Percentiles rank a stretch among this genome's conserved stretches.
phyloP scores from a whole-genome alignment of 2,329 filamentous ascomycete genomes.

The Geoglossum cookeanum region DNA sequence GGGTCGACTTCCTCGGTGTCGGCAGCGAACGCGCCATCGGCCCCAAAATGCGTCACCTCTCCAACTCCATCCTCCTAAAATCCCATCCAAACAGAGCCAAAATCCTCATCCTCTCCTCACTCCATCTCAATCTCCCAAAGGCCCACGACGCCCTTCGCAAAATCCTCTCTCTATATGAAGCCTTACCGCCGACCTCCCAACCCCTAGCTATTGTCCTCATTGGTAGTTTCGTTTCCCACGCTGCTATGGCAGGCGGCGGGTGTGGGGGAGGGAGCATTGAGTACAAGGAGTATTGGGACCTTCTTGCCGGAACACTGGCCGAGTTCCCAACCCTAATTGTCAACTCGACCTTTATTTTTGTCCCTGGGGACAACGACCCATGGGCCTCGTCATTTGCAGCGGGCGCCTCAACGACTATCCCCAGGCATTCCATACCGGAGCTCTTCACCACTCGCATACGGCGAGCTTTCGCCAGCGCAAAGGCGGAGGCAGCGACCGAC shows the following conservation, averaged over 20 bases:
- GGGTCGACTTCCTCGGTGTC: slow-evolving; percentile 88
- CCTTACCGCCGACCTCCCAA: slow-evolving; percentile 41
- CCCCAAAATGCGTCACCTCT: slow-evolving; percentile 61
- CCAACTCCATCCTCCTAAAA: slow-evolving; percentile 40
- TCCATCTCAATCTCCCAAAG: slow-evolving; percentile 71
- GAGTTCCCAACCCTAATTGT: slow-evolving; percentile 71
- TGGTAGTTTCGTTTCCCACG: slow-evolving; percentile 56
- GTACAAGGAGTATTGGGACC: slow-evolving; percentile 93
- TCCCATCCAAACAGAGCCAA: slow-evolving; percentile 14
- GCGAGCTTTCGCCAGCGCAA: slow-evolving; percentile 60
- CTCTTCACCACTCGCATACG: slow-evolving; percentile 79
- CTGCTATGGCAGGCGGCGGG: slow-evolving; percentile 38
- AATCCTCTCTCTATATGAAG: slow-evolving; percentile 55
- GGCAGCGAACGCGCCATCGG: slow-evolving; percentile 78
- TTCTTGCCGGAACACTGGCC: slow-evolving; percentile 59
- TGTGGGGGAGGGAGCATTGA: slow-evolving; percentile 69
- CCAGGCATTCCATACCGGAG: slow-evolving; percentile 56
- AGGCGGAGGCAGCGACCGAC: slow-evolving; percentile 23
- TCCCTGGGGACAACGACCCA: slow-evolving; percentile 93
- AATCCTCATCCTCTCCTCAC: slow-evolving; percentile 63
- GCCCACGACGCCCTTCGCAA: slow-evolving; percentile 64
- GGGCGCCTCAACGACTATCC: slow-evolving; percentile 51
- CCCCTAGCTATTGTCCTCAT: slow-evolving; percentile 62
- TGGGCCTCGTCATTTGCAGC: slow-evolving; percentile 77
- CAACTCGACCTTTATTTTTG: slow-evolving; percentile 70